Base-by-base conservation (phyloP, 306 rosid species). In the Pachyrhizus erosus region DNA sequence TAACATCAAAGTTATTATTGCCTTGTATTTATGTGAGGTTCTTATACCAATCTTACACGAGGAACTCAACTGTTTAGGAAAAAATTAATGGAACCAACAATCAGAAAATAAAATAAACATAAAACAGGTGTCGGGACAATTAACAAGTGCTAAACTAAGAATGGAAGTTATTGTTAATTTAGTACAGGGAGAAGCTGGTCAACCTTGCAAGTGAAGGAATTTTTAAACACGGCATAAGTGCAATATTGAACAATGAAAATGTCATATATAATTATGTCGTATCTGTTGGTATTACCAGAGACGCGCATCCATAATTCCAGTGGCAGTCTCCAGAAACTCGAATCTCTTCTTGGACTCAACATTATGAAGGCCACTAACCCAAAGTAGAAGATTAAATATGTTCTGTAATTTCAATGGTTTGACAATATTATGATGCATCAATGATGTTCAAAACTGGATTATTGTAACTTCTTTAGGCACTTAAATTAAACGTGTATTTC, bases 221-320 rank as follows among this genome's bases (percentile, higher is more conserved):
- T 31, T 81, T 74, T 11, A 69, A 62, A 67, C 68, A 76, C 52
- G 58, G 65, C 69, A 27, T 52, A 13, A 64, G 17, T 15, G 1
- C 54, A 34, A 33, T 29, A 74, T 29, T 80, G 43, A 33, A 8
- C 21, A 52, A n/a, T 46, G 69, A 79, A 43, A 60, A 34, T 46
- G 23, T 3, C 51, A 40, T 24, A 69, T 21, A 67, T 37, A 80
- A 52, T 51, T 5, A n/a, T 54, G 43, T 24, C 71, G 70, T 73
- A 27, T 74, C 91, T 89, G 95, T 79, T 88, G 89, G 85, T 89
- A 92, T 74, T 88, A n/a, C n/a, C 89, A 87, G 84, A 87, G 95
- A 87, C 88, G 92, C 52, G 95, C 92, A 74, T 91, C 90, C 97
- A 91, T 91, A 75, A 88, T n/a, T n/a, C 86, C 74, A 29, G 92